These are phyloP conservation scores for Wallemia mellicola DNA, from an alignment of 1,284 basidiomycete genomes.

Conservation along the genomic window DNA sequence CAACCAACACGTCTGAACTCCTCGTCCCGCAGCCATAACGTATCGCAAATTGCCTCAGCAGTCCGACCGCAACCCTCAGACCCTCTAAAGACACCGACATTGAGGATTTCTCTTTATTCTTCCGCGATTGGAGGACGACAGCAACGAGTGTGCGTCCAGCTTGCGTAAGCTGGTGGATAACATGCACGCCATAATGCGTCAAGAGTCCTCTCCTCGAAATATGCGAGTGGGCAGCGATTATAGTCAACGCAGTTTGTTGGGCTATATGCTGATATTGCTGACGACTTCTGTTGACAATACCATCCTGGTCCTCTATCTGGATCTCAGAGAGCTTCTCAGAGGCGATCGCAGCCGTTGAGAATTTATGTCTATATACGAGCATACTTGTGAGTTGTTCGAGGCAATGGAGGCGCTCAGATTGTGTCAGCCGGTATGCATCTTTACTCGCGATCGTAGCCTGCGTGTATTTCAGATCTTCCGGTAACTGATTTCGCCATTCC, in stretches of 20 bases:
- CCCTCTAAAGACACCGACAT: background rate
- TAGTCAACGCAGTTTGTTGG: conserved; percentile 25
- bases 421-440: conserved; percentile 58
- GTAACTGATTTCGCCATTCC: conserved; percentile 38
- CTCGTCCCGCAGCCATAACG: background rate
- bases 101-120: background rate
- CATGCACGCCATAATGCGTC: conserved; percentile 83
- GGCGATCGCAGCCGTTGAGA: conserved; percentile 14
- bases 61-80: background rate
- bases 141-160: conserved; percentile 67
- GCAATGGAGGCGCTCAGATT: conserved; percentile 53
- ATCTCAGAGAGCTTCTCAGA: conserved; percentile 25
- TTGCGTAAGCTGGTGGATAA: conserved; percentile 70
- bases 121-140: conserved; percentile 24
- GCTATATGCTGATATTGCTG: conserved; percentile 24
- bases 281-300: no score
- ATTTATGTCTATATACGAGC: conserved; percentile 42
- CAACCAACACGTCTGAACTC: background rate
- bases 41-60: background rate
- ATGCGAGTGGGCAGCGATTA: conserved; percentile 49
- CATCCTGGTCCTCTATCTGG: no score
- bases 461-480: conserved; percentile 45
- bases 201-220: conserved; percentile 46
- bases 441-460: conserved; percentile 49
- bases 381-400: conserved; percentile 54